Evolutionary conservation across 805 yeast species (phyloP).

Genomic region (Cyberlindnera sargentensis): DNA sequence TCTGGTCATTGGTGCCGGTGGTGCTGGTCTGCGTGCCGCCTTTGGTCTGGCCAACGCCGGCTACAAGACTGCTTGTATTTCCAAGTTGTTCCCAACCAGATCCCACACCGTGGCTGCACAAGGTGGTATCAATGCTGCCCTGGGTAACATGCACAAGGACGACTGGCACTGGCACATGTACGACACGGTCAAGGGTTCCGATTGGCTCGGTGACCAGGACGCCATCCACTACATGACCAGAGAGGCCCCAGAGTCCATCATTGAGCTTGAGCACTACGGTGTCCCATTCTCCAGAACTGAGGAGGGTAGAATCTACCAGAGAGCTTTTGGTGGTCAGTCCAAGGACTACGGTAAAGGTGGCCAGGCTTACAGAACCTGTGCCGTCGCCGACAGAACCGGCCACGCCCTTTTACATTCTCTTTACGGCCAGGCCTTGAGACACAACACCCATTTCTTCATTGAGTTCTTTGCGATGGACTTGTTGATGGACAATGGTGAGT

Average conservation of each 20-base stretch:
- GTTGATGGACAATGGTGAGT: constrained; percentile 89
- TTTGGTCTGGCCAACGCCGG: constrained; percentile 97
- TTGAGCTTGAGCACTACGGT: constrained; percentile 96
- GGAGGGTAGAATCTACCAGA: constrained; percentile 94
- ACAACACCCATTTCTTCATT: constrained; percentile 95
- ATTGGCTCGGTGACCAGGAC: constrained; percentile 99
- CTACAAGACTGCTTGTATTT: constrained; percentile 93
- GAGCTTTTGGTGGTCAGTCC: constrained; percentile 98
- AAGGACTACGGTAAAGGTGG: constrained; percentile 97
- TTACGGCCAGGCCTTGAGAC: constrained; percentile 94
- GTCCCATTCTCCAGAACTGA: constrained; percentile 97
- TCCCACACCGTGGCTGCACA: constrained; percentile 99
- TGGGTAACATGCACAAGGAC: constrained; percentile 97
- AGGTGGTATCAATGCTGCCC: constrained; percentile 98
- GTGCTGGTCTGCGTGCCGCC: constrained; percentile 98
- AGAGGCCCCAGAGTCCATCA: constrained; percentile 93
- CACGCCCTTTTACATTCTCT: constrained; percentile 93
- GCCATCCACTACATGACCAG: constrained; percentile 98
- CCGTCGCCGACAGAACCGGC: constrained; percentile 99
- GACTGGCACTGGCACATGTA: constrained; percentile 99
- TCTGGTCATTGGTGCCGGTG: constrained; percentile 98
- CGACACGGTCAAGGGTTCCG: constrained; percentile 98
- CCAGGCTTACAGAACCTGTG: constrained; percentile 98
- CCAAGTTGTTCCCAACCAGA: constrained; percentile 96
- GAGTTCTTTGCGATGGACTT: constrained; percentile 95